Conservation (phyloP, 495 filamentous ascomycete species). For the Daldinia caldariorum region DNA sequence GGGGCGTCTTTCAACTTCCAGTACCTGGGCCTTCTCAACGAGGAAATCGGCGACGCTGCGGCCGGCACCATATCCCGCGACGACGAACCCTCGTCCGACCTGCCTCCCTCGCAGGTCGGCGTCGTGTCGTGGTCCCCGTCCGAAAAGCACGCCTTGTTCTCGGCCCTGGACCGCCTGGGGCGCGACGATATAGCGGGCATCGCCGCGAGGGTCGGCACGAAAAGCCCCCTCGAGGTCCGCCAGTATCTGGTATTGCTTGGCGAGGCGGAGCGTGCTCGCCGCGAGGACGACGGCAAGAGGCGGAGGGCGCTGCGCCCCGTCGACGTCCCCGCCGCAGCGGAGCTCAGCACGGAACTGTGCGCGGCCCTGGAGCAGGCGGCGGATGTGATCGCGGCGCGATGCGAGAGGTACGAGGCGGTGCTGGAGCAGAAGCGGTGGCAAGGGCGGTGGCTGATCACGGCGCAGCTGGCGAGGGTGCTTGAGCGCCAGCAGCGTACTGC, state of each 20-base stretch:
- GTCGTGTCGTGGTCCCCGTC: conserved; percentile 70
- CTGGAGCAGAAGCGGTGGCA: conserved; percentile 64
- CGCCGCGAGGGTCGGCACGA: conserved; percentile 70
- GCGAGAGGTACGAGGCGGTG: conserved; percentile 65
- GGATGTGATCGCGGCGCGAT: conserved; percentile 65
- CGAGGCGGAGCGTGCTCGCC: conserved; percentile 51
- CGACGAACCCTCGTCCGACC: conserved; percentile 11
- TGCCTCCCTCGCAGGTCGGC: conserved; percentile 67
- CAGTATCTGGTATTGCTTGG: conserved; percentile 72
- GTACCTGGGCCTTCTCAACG: conserved; percentile 70
- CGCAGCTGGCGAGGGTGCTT: conserved; percentile 60
- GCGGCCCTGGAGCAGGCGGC: conserved; percentile 73
- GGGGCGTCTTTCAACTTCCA: conserved; percentile 55
- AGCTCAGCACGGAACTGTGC: conserved; percentile 74
- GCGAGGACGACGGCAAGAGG: conserved; percentile 40
- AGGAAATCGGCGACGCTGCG: conserved; percentile 59
- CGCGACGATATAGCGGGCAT: conserved; percentile 68
- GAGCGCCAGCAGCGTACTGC: conserved; percentile 50
- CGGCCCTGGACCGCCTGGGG: conserved; percentile 69
- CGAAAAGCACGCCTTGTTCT: conserved; percentile 79
- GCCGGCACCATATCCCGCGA: conserved; percentile 40
- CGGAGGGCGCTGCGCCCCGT: conserved; percentile 39
- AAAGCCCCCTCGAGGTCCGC: conserved; percentile 76
- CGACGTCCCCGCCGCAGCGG: conserved; percentile 76
- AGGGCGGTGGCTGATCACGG: conserved; percentile 52